phyloP scores from a whole-genome alignment of 1,284 basidiomycete genomes.

The Puccinia hordei region DNA sequence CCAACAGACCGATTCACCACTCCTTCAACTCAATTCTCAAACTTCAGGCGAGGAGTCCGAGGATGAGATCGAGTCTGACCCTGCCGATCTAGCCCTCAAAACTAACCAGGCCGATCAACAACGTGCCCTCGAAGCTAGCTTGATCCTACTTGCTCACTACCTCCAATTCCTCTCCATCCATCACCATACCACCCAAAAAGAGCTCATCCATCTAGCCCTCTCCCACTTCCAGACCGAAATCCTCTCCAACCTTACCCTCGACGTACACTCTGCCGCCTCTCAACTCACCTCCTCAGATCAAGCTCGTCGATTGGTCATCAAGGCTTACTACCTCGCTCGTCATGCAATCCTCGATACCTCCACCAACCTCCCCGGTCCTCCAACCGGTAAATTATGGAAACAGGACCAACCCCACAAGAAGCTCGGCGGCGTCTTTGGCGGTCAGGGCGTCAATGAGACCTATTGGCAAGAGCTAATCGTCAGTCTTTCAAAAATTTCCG shows the following conservation, averaged over 20 bases:
- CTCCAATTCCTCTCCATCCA: slow-evolving; percentile 64
- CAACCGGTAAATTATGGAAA: slow-evolving; percentile 71
- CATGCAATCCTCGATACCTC: slow-evolving; percentile 69
- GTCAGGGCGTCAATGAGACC: slow-evolving; percentile 93
- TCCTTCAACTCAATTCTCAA: neutral
- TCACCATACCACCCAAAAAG: neutral
- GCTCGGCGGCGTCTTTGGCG: slow-evolving; percentile 90
- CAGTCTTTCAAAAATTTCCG: neutral
- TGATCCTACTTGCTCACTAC: slow-evolving; percentile 78
- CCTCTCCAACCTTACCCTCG: slow-evolving; percentile 62
- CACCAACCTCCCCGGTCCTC: slow-evolving; percentile 67
- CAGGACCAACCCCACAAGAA: slow-evolving; percentile 68
- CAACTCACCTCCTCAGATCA: slow-evolving; percentile 65
- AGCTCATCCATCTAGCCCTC: slow-evolving; percentile 53
- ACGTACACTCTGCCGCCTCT: slow-evolving; percentile 78
- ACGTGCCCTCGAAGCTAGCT: slow-evolving; percentile 71
- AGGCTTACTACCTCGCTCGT: slow-evolving; percentile 78
- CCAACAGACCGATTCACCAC: neutral
- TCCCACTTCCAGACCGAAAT: slow-evolving; percentile 51
- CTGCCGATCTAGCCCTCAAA: too few relatives aligned
- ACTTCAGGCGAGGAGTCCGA: neutral
- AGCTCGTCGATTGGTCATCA: slow-evolving; percentile 70
- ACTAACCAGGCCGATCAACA: neutral
- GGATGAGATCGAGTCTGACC: too few relatives aligned
- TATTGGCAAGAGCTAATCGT: slow-evolving; percentile 53